Percentiles rank a stretch among this genome's conserved stretches.
phyloP scores from a whole-genome alignment of 768 basidiomycete genomes.

The Goffeauzyma gilvescens region DNA sequence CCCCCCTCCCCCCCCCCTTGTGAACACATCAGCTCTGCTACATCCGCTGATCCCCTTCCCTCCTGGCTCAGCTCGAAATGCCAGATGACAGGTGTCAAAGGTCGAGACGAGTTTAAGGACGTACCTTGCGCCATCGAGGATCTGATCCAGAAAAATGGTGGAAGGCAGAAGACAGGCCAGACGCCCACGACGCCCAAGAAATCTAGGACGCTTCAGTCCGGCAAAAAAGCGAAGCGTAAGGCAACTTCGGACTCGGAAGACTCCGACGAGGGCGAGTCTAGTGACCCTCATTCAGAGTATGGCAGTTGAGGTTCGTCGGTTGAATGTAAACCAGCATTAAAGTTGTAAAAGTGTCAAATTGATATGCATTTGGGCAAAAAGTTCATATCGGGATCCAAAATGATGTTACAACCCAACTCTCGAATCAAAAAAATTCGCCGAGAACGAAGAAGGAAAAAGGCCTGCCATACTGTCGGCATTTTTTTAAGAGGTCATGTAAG shows the following conservation, averaged over 20 bases:
- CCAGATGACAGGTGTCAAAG: conserved; percentile 8
- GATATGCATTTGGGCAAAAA: too few species aligned
- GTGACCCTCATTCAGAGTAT: background rate
- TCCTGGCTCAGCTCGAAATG: conserved; percentile 4
- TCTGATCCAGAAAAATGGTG: conserved; percentile 5
- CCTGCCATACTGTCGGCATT: background rate
- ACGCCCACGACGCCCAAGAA: too few species aligned
- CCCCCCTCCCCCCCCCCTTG: background rate
- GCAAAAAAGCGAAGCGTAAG: background rate
- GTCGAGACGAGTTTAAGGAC: conserved; percentile 3
- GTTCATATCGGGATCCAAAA: too few species aligned
- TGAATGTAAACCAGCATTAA: too few species aligned
- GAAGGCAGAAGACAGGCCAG: too few species aligned
- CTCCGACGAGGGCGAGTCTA: background rate
- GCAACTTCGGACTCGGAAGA: background rate
- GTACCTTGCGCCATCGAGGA: conserved; percentile 7
- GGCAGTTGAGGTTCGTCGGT: too few species aligned
- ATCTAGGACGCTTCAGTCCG: too few species aligned
- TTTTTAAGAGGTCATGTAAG: conserved; percentile 5
- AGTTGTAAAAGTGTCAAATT: too few species aligned
- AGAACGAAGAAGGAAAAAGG: background rate
- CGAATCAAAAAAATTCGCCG: too few species aligned
- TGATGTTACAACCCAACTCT: too few species aligned
- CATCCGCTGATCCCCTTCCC: background rate
- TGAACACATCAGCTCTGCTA: background rate